Percentiles rank a stretch among this genome's conserved stretches.
Conservation (phyloP, 352 stramenopile genomes). For the Detonula confervacea region DNA sequence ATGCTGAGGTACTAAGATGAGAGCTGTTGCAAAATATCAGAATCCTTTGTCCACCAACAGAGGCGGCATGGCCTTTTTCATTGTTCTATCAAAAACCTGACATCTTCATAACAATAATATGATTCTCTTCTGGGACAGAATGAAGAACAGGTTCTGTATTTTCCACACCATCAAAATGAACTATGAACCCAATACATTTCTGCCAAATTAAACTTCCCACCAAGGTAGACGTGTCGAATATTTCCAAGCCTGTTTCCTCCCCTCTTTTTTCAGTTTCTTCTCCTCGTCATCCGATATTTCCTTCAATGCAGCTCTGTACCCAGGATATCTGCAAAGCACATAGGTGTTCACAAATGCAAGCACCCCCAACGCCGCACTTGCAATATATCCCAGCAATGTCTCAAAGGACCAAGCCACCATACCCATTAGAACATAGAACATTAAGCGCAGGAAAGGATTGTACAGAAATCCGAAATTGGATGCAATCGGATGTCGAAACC, state of each 20-base stretch:
- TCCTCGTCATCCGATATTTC: conserved; percentile 50
- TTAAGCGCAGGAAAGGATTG: conserved; percentile 36
- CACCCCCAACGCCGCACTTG: conserved; percentile 18
- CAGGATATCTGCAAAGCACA: conserved; percentile 44
- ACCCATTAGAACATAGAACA: conserved; percentile 51
- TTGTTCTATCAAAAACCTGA: too few species aligned
- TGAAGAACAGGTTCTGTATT: too few species aligned
- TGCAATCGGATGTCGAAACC: conserved; percentile 34
- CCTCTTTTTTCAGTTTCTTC: conserved; percentile 21
- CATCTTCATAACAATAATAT: too few species aligned
- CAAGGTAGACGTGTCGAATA: conserved; percentile 21
- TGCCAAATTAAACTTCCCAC: conserved; percentile 22
- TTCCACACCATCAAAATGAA: too few species aligned
- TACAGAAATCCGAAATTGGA: conserved; percentile 58
- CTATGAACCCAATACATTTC: neutral
- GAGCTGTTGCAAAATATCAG: too few species aligned
- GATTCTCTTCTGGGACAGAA: too few species aligned
- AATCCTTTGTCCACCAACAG: too few species aligned
- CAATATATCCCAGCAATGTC: conserved; percentile 27
- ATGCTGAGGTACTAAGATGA: too few species aligned
- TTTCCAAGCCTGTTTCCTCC: conserved; percentile 24
- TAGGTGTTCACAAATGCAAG: conserved; percentile 48
- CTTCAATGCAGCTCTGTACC: conserved; percentile 38
- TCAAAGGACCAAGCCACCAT: conserved; percentile 48
- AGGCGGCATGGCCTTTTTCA: too few species aligned